Conservation (phyloP, 306 rosid species). For the Cyclanthera cordifolia region DNA sequence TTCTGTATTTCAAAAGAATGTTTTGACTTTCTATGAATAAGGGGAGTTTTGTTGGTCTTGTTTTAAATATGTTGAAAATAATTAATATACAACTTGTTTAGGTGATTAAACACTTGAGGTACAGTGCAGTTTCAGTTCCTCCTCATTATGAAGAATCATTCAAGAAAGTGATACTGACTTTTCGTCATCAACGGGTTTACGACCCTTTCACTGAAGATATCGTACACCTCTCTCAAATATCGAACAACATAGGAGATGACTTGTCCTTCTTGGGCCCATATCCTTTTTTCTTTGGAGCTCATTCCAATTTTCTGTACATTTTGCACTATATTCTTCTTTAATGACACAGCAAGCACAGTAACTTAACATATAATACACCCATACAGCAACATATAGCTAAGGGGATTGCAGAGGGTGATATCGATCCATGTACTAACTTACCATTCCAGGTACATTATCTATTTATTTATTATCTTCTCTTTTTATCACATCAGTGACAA, state of each 20-base stretch:
- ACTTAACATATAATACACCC: slow-evolving; percentile 60
- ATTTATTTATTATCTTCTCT: slow-evolving; percentile 8
- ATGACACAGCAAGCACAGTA: slow-evolving; percentile 2
- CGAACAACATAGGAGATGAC: slow-evolving; percentile 39
- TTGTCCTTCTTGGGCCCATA: slow-evolving; percentile 88
- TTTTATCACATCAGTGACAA: too few relatives aligned
- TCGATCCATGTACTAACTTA: slow-evolving; percentile 75
- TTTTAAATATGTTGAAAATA: neutral
- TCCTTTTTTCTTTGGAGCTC: slow-evolving; percentile 40
- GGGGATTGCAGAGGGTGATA: slow-evolving; percentile 80
- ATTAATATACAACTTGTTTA: slow-evolving; percentile 26
- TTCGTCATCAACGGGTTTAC: slow-evolving; percentile 74
- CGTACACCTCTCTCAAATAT: slow-evolving; percentile 44
- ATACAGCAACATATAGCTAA: slow-evolving; percentile 56
- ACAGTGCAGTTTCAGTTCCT: slow-evolving; percentile 66
- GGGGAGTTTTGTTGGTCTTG: neutral
- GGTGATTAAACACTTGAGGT: slow-evolving; percentile 78
- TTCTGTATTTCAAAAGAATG: neutral
- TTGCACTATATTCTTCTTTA: slow-evolving; percentile 15
- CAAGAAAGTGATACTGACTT: slow-evolving; percentile 72
- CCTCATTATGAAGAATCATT: slow-evolving; percentile 72
- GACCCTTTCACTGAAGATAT: slow-evolving; percentile 56
- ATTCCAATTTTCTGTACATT: neutral
- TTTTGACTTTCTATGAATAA: neutral
- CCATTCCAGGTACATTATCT: slow-evolving; percentile 51